phyloP scores from a whole-genome alignment of 108 stramenopile genomes.

The Cyclotella atomus region DNA sequence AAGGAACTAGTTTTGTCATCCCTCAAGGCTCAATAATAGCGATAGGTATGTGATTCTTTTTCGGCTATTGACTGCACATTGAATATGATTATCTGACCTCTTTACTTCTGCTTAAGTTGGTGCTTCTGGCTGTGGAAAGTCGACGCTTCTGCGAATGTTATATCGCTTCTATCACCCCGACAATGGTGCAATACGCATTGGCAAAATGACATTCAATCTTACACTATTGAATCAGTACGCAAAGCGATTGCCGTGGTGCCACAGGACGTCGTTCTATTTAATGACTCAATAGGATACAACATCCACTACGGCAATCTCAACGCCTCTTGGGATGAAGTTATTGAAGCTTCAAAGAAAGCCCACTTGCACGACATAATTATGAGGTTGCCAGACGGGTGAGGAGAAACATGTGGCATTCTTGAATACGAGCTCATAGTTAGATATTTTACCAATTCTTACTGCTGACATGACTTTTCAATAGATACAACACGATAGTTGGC shows the following conservation, averaged over 20 bases:
- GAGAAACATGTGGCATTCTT: too few relatives aligned
- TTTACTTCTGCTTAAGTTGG: conserved; percentile 59
- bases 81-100: neutral
- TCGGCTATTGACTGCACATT: too few relatives aligned
- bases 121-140: conserved; percentile 91
- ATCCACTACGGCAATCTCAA: conserved; percentile 88
- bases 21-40: conserved; percentile 90
- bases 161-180: conserved; percentile 88
- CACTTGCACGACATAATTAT: conserved; percentile 82
- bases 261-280: conserved; percentile 96
- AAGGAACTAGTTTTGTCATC: conserved; percentile 70
- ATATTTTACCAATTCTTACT: neutral
- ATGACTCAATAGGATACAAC: conserved; percentile 93
- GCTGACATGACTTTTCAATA: neutral
- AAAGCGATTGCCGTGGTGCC: conserved; percentile 92
- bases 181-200: conserved; percentile 73
- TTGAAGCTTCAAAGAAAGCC: conserved; percentile 81
- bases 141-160: conserved; percentile 86
- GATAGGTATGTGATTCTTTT: conserved; percentile 29
- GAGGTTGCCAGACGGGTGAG: conserved; percentile 73
- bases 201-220: conserved; percentile 78
- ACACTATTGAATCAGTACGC: conserved; percentile 74
- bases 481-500: conserved; percentile 95
- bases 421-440: too few relatives aligned
- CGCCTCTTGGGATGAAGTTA: conserved; percentile 83